Base-by-base conservation (phyloP, 148 eudicot genomes). In the Simmondsia chinensis region DNA sequence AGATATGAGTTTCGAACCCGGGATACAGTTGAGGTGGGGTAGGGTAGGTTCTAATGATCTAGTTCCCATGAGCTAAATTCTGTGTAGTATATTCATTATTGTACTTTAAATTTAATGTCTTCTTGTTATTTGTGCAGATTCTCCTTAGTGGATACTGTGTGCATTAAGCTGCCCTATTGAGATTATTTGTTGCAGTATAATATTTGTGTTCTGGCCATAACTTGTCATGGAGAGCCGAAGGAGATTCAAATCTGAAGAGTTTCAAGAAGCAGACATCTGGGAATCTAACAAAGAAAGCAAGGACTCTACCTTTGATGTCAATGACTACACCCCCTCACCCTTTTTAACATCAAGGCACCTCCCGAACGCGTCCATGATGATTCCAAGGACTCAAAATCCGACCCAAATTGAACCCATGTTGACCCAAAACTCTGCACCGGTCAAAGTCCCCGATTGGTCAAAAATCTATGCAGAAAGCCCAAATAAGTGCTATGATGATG, bases 371-470 rank as follows among this genome's bases (percentile, higher is more conserved):
- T 57, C 75, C 17, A 70, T 56, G 42, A 65, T 70, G 72, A 77
- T 81, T 24, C 86, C 80, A 30, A 65, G 61, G 36, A 6, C 59
- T 10, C 44, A 31, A 19, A 70, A 16, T n/a, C 45, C 20, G 3
- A 37, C 18, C 37, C 58, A 57, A n/a, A 36, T 36, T 46, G 43
- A 6, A 17, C 2, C 20, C 5, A 16, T 24, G 17, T 27, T 34
- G 24, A 40, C 26, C 40, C 74, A 69, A 26, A 57, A 41, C 36
- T 86, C 96, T 21, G 82, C 87, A 12, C 96, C 93, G 14, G 70
- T 86, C 1, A 71, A 60, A 31, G 51, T 86, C 26, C 96, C 93
- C 25, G 87, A 86, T 25, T 78, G 96, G 96, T 63, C 83, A 7
- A 78, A 86, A 49, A 66, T 86, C 9, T 73, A 82, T 40, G 79